These are phyloP conservation scores for Plasmodium cynomolgi DNA, from an alignment of 169 alveolate genomes.

Conservation along the genomic window DNA sequence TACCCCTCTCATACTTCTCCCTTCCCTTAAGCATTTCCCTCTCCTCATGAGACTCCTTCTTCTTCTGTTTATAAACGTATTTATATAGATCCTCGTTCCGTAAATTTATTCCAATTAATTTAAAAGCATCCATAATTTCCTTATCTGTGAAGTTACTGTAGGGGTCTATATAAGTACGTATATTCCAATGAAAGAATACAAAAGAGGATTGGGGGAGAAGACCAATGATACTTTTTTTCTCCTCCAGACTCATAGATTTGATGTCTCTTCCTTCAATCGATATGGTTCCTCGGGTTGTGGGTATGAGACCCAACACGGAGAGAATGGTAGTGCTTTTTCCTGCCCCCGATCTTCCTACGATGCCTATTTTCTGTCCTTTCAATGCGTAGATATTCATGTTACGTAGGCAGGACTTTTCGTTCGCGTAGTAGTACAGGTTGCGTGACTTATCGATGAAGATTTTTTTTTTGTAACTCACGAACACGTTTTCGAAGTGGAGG, in stretches of 20 bases:
- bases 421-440: constrained; percentile 40
- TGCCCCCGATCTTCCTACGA: constrained; percentile 81
- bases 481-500: constrained; percentile 54
- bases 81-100: constrained; percentile 25
- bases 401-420: constrained; percentile 72
- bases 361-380: constrained; percentile 80
- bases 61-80: constrained; percentile 33
- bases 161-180: constrained; percentile 79
- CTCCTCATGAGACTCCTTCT: background rate
- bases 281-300: constrained; percentile 75
- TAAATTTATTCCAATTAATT: constrained; percentile 55
- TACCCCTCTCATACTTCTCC: background rate
- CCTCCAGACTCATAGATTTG: constrained; percentile 10
- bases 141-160: constrained; percentile 74
- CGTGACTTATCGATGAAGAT: constrained; percentile 12
- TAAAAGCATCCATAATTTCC: constrained; percentile 74
- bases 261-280: constrained; percentile 75
- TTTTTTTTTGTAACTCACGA: constrained; percentile 60
- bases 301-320: constrained; percentile 77
- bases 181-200: constrained; percentile 77
- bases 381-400: constrained; percentile 79
- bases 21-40: background rate
- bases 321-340: constrained; percentile 79
- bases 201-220: constrained; percentile 81
- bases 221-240: constrained; percentile 74